phyloP scores from a whole-genome alignment of 495 filamentous ascomycete genomes.

The Podospora bellae-mahoneyi region DNA sequence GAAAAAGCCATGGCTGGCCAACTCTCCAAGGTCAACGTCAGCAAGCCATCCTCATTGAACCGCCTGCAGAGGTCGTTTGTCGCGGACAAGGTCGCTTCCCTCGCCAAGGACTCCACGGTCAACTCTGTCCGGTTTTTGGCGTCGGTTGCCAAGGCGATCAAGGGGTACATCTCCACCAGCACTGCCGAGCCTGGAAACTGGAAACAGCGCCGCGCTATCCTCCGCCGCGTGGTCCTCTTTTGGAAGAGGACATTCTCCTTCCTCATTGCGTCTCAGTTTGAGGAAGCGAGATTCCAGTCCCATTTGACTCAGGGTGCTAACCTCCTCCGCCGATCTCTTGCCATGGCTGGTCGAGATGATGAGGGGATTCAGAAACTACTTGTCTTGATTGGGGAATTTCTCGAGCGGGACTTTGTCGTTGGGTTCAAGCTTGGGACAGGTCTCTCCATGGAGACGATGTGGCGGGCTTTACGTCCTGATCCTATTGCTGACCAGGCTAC shows the following conservation, averaged over 20 bases:
- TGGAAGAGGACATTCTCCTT: conserved; percentile 57
- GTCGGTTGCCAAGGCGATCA: conserved; percentile 32
- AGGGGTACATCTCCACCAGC: conserved; percentile 32
- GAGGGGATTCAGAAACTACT: conserved; percentile 30
- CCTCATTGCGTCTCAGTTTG: conserved; percentile 41
- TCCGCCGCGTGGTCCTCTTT: conserved; percentile 51
- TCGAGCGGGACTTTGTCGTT: conserved; percentile 44
- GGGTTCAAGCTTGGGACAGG: conserved; percentile 66
- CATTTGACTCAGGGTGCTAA: conserved; percentile 43
- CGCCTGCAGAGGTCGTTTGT: conserved; percentile 66
- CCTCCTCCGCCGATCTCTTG: conserved; percentile 27
- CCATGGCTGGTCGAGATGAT: conserved; percentile 22
- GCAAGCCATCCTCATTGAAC: conserved; percentile 62
- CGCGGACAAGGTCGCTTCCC: conserved; percentile 52
- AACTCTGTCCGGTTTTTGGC: conserved; percentile 42
- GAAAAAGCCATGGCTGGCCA: conserved; percentile 33
- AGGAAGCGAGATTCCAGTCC: conserved; percentile 54
- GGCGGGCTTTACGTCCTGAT: conserved; percentile 65
- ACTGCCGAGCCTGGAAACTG: conserved; percentile 26
- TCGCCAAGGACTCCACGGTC: conserved; percentile 63
- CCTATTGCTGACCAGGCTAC: conserved; percentile 39
- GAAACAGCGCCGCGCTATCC: conserved; percentile 34
- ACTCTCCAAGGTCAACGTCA: conserved; percentile 32
- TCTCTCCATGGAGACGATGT: conserved; percentile 79
- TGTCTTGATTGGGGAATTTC: conserved; percentile 26